These are phyloP conservation scores for Roridomyces roridus DNA, from an alignment of 768 basidiomycete genomes.

Conservation along the genomic window DNA sequence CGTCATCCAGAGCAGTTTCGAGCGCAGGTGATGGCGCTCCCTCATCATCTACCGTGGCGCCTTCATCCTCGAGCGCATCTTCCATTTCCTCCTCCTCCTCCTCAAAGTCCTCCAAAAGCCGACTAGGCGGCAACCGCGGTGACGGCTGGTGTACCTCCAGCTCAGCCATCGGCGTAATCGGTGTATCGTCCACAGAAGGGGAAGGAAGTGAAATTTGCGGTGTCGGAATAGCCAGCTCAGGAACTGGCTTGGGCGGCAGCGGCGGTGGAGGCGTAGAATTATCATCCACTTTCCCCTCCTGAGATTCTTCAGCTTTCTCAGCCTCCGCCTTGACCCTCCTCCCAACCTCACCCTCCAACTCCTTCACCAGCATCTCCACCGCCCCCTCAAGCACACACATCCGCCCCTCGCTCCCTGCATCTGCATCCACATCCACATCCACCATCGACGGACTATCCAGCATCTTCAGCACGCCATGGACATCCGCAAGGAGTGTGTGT, in stretches of 20 bases:
- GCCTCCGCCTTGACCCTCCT: background rate
- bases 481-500: no score
- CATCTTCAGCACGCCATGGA: conserved; percentile 38
- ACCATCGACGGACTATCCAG: conserved; percentile 37
- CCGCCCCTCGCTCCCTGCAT: conserved; percentile 58
- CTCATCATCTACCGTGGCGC: no score
- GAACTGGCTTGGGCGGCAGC: no score
- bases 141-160: background rate
- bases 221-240: no score
- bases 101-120: background rate
- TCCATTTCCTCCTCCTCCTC: background rate
- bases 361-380: conserved; percentile 57
- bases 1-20: no score
- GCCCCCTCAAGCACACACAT: conserved; percentile 55
- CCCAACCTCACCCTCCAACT: conserved; percentile 48
- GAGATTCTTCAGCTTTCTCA: background rate
- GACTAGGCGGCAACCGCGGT: background rate
- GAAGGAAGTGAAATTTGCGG: no score
- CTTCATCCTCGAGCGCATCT: no score
- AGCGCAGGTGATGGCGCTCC: no score
- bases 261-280: no score
- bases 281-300: no score
- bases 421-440: conserved; percentile 15
- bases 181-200: background rate
- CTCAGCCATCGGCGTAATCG: background rate